Evolutionary conservation across 805 yeast species (phyloP).

Genomic region (Cyberlindnera nakhonratchasimensis): DNA sequence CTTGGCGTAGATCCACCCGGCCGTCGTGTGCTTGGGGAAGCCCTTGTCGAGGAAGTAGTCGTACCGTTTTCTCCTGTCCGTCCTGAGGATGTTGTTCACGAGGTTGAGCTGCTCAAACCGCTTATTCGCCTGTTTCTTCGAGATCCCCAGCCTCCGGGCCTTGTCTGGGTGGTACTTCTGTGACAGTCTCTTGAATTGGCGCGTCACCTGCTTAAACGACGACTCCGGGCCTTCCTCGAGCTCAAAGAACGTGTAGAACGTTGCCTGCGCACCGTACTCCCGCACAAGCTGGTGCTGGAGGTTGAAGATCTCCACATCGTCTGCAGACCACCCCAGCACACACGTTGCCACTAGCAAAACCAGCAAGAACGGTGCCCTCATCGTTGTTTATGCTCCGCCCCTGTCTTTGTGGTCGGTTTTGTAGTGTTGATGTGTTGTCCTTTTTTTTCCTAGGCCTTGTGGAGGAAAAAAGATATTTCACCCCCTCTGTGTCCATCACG

Average conservation of each 20-base stretch:
- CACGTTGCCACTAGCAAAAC: slow-evolving; percentile 18
- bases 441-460: no score
- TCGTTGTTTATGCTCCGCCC: slow-evolving; percentile 9
- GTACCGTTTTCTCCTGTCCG: slow-evolving; percentile 59
- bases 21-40: slow-evolving; percentile 74
- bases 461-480: background rate
- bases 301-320: slow-evolving; percentile 79
- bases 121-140: slow-evolving; percentile 41
- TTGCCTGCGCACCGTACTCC: slow-evolving; percentile 17
- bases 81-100: slow-evolving; percentile 70
- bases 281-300: slow-evolving; percentile 57
- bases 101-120: slow-evolving; percentile 75
- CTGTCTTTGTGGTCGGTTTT: background rate
- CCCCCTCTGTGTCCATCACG: background rate
- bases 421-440: background rate
- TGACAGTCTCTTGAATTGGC: slow-evolving; percentile 69
- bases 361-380: slow-evolving; percentile 15
- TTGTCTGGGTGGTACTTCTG: slow-evolving; percentile 87
- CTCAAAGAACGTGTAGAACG: slow-evolving; percentile 33
- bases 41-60: slow-evolving; percentile 82
- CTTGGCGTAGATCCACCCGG: slow-evolving; percentile 54
- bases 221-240: slow-evolving; percentile 12
- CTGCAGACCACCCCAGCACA: slow-evolving; percentile 52
- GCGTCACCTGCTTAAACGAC: slow-evolving; percentile 50
- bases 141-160: slow-evolving; percentile 21